Evolutionary conservation across 371 early-diverging fungal species (phyloP).

Genomic region (Mucor indicus): DNA sequence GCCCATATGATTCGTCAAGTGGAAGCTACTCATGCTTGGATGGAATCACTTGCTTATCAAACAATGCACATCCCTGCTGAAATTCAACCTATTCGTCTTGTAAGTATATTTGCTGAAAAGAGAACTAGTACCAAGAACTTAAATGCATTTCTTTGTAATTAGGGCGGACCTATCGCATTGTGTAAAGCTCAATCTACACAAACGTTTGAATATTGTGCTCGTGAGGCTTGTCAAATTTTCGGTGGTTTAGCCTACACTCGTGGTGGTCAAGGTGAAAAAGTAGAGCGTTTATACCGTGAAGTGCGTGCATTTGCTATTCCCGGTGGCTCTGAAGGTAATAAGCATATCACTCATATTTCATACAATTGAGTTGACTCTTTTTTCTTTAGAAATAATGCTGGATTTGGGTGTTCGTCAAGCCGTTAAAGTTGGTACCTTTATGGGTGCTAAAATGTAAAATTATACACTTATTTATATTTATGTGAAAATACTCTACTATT

Average conservation of each 20-base stretch:
- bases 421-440: slow-evolving; percentile 61
- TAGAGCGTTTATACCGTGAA: slow-evolving; percentile 67
- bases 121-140: not conserved
- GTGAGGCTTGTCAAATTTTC: slow-evolving; percentile 12
- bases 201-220: slow-evolving; percentile 31
- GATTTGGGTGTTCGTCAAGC: slow-evolving; percentile 68
- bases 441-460: slow-evolving; percentile 56
- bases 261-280: slow-evolving; percentile 63
- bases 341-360: too few relatives aligned
- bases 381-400: slow-evolving; percentile 50
- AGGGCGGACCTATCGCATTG: slow-evolving; percentile 64
- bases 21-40: slow-evolving; percentile 69
- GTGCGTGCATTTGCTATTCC: slow-evolving; percentile 64
- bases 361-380: too few relatives aligned
- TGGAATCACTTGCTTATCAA: slow-evolving; percentile 54
- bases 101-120: slow-evolving; percentile 30
- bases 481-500: too few relatives aligned
- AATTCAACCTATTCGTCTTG: slow-evolving; percentile 47
- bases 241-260: slow-evolving; percentile 65
- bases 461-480: too few relatives aligned
- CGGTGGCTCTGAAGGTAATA: slow-evolving; percentile 56
- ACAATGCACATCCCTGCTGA: slow-evolving; percentile 48
- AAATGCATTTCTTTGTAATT: too few relatives aligned
- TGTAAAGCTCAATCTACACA: slow-evolving; percentile 65
- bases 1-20: slow-evolving; percentile 67